Evolutionary conservation across 495 filamentous ascomycete species (phyloP), one percentile per base, ranked within the genome.

Genomic region (Amphirosellinia nigrospora): DNA sequence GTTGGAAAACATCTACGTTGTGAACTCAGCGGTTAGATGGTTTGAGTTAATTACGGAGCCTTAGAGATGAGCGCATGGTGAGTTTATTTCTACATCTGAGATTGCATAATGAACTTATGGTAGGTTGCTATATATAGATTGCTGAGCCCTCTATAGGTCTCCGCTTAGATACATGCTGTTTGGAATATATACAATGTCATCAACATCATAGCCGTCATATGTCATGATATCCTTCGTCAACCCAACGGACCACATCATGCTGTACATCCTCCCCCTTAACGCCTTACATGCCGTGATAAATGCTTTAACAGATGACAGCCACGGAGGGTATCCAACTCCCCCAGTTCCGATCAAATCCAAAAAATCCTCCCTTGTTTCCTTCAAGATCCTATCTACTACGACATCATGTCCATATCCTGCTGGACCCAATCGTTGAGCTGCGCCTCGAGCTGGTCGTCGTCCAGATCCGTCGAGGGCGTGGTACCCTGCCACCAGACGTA

Each of bases 371-470:
- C 23, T 26, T 6, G 1, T 21, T 16, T 21, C 19, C 2, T n/a
- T 46, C 26, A 30, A 50, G 30, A 8, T n/a, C 36, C 46, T 45
- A 3, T 15, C 9, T 28, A 34, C 21, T 32, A 19, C 36, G 50
- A 15, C 48, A 19, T 41, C 48, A 19, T 41, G 19, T 16, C 63
- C 7, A 65, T 62, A 56, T 80, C 81, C 71, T 75, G 32, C 10
- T 70, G 70, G 4, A 64, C 72, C 74, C 74, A 82, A 39, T 66
- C 53, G 23, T 79, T 79, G 15, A 79, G 34, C 63, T 71, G 69
- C 6, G 64, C 70, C 64, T 72, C 75, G 26, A 80, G 71, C 65
- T 82, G 77, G 48, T 71, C 77, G 10, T 80, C 77, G 58, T 45
- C 76, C 1, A 79, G 53, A 36, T 75, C 69, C 28, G 32, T 69